Conservation (phyloP, 208 protist genomes). For the Perkinsela sp. region DNA sequence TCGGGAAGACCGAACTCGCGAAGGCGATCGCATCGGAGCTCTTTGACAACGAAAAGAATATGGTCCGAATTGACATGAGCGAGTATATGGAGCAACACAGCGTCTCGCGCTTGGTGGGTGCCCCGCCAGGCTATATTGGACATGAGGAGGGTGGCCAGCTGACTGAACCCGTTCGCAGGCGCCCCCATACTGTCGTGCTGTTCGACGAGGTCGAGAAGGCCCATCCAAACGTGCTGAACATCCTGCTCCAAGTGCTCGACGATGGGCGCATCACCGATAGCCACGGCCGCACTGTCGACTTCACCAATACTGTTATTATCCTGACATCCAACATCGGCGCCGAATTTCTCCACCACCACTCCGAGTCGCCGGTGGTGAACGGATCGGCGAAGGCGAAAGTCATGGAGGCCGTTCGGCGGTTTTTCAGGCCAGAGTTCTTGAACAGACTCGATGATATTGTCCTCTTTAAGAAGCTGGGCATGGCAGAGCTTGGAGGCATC, state of each 20-base stretch:
- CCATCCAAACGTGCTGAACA: constrained; percentile 57
- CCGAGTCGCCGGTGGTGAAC: not conserved
- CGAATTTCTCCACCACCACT: constrained; percentile 17
- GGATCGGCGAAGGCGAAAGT: constrained; percentile 8
- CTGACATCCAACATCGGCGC: constrained; percentile 70
- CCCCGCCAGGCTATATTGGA: constrained; percentile 79
- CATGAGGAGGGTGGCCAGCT: constrained; percentile 79
- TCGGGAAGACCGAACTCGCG: constrained; percentile 65
- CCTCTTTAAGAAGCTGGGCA: constrained; percentile 15
- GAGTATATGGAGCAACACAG: constrained; percentile 80
- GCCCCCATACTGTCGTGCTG: constrained; percentile 70
- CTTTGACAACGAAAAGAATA: constrained; percentile 70
- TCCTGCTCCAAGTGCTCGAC: constrained; percentile 79
- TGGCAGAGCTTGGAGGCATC: constrained; percentile 13
- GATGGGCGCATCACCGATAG: constrained; percentile 75
- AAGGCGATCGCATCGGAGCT: constrained; percentile 64
- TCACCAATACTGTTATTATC: constrained; percentile 74
- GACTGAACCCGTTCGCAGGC: constrained; percentile 71
- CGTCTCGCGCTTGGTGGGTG: constrained; percentile 67
- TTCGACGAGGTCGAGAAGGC: constrained; percentile 91
- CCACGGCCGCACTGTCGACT: constrained; percentile 67
- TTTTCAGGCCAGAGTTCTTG: constrained; percentile 33
- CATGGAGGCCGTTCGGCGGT: constrained; percentile 11
- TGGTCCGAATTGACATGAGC: constrained; percentile 80
- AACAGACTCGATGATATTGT: constrained; percentile 40